These are phyloP conservation scores for Cladosporium phlei DNA, from an alignment of 2,329 filamentous ascomycete genomes.

Conservation along the genomic window DNA sequence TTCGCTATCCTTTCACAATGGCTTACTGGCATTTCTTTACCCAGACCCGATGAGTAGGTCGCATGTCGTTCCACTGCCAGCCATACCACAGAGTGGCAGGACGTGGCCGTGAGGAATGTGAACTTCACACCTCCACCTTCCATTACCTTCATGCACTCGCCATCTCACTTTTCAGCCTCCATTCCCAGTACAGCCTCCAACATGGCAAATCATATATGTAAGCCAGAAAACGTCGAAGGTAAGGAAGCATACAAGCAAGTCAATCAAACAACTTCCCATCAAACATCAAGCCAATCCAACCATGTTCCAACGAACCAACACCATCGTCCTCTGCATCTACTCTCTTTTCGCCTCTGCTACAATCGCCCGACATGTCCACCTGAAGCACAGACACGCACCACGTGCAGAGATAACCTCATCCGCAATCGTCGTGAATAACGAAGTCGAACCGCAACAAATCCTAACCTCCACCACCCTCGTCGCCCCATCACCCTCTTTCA, in stretches of 20 bases:
- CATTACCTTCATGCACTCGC: slow-evolving; percentile 8
- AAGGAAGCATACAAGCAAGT: too few species aligned
- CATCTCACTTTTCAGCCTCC: slow-evolving; percentile 2
- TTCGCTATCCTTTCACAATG: too few species aligned
- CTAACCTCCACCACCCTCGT: not conserved
- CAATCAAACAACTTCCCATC: too few species aligned
- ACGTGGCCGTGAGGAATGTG: slow-evolving; percentile 4
- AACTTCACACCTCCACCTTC: not conserved
- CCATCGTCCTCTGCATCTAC: not conserved
- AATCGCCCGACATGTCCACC: slow-evolving; percentile 3
- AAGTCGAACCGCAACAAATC: too few species aligned
- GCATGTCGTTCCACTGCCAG: too few species aligned
- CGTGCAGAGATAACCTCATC: not conserved
- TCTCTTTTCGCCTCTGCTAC: not conserved
- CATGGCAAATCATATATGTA: slow-evolving; percentile 1
- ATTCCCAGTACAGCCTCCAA: slow-evolving; percentile 7
- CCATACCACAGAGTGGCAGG: too few species aligned
- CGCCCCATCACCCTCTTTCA: slow-evolving; percentile 2
- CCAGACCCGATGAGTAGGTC: too few species aligned
- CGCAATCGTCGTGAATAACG: too few species aligned
- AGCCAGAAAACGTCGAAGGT: not conserved
- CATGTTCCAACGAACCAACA: not conserved
- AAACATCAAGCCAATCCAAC: too few species aligned
- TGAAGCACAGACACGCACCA: not conserved
- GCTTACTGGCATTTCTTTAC: too few species aligned